Percentiles rank a stretch among this genome's conserved stretches.
phyloP scores from a whole-genome alignment of 768 basidiomycete species.

The Pleurotus platypus region DNA sequence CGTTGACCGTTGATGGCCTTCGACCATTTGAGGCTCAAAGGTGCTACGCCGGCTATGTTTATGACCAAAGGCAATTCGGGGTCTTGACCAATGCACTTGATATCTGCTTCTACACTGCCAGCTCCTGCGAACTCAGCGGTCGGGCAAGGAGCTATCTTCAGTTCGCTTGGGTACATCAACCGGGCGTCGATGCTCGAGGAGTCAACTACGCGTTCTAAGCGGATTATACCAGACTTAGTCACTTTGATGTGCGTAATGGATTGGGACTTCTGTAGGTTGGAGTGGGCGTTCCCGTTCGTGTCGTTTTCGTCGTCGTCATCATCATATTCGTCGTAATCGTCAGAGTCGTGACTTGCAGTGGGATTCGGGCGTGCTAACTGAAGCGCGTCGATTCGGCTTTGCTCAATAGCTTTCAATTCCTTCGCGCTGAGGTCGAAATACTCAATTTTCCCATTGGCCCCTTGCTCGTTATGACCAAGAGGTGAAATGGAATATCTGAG shows the following conservation, averaged over 20 bases:
- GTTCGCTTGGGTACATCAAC: slow-evolving; percentile 56
- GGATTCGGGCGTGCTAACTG: slow-evolving; percentile 39
- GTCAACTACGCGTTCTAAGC: slow-evolving; percentile 73
- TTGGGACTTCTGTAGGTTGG: slow-evolving; percentile 70
- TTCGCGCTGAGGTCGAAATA: slow-evolving; percentile 52
- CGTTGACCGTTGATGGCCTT: slow-evolving; percentile 61
- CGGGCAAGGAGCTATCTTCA: slow-evolving; percentile 82
- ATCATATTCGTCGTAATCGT: slow-evolving; percentile 61
- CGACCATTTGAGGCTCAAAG: slow-evolving; percentile 75
- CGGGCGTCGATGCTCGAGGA: slow-evolving; percentile 66
- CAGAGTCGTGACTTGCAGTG: slow-evolving; percentile 25
- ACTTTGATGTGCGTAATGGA: slow-evolving; percentile 69
- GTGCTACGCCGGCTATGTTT: slow-evolving; percentile 69
- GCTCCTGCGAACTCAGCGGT: slow-evolving; percentile 61
- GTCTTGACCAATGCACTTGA: slow-evolving; percentile 71
- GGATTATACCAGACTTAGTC: slow-evolving; percentile 68
- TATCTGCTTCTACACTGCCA: slow-evolving; percentile 31
- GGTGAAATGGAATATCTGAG: slow-evolving; percentile 74
- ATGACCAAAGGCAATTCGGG: slow-evolving; percentile 54
- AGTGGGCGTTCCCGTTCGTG: slow-evolving; percentile 11
- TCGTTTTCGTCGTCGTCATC: slow-evolving; percentile 53
- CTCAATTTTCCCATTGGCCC: slow-evolving; percentile 41
- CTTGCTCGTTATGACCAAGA: slow-evolving; percentile 42
- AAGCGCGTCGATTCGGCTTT: slow-evolving; percentile 48
- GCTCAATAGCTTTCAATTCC: slow-evolving; percentile 67